Evolutionary conservation across 73 alveolate species (phyloP), one percentile per base, ranked within the genome.

Genomic region (Tetrahymena malaccensis): DNA sequence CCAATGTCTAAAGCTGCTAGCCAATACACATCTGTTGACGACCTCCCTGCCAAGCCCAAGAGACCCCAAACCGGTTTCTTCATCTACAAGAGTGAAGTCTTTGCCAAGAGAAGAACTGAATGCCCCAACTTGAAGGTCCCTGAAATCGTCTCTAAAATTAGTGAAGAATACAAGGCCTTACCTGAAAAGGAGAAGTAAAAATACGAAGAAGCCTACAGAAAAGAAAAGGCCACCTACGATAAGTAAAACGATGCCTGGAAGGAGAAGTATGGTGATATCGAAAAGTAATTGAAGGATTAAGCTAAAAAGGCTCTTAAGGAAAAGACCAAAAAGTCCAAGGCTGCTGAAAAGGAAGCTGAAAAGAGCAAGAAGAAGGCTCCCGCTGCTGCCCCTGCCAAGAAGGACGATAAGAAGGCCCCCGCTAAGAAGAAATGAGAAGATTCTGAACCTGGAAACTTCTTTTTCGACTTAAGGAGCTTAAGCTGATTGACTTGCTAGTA

Each of bases 201-300:
- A 70, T 70, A 70, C 89, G 89, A 70, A 70, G 89, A 70, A 70
- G 89, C 89, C 89, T 70, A 70, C 89, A 70, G 89, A 70, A 70
- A 70, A 12, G 89, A 70, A 70, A 70, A 70, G 89, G 89, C 89
- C 89, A 25, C 43, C 89, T 70, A 70, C 17, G 89, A 70, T 31
- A 70, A 70, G 89, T n/a, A 25, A 27, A 70, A 70, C 22, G 89
- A 70, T 11, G 43, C 43, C 9, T 70, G 89, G 89, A 70, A 70
- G 43, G 89, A 70, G 89, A 70, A 70, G 89, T 70, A 70, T 70
- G 89, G 89, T 70, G 89, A 70, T n/a, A 70, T 70, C 89, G 89
- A 70, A 70, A 70, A 70, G 37, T 70, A 12, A 12, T 31, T 70
- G 34, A 70, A 70, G 89, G 89, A 70, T 70, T 19, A 70, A 34